Base-by-base conservation (phyloP, 2,329 filamentous ascomycete species). In the Paraphaeosphaeria minitans region DNA sequence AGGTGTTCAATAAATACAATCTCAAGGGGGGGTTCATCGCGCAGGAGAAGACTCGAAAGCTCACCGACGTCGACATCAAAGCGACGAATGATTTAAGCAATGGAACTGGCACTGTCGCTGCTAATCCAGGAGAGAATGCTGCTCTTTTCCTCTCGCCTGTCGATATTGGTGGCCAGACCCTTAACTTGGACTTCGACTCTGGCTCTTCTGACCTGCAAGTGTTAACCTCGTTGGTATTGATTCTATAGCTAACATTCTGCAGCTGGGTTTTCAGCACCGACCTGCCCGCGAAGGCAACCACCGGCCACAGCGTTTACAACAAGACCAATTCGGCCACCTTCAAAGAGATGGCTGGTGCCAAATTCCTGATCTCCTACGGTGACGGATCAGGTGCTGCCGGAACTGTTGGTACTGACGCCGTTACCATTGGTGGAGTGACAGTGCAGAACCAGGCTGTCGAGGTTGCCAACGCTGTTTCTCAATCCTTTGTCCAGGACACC, bases 111-210 rank as follows among this genome's bases (percentile, higher is more conserved):
- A 76, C 83, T 42, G 90, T 91, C 53, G 79, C 84, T 31, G 87
- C 88, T 53, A 87, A 84, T 29, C 86, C 88, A 13, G 85, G 88
- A 62, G 77, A 83, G 46, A 86, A 87, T 65, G 89, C 90, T 68
- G 81, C 85, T 49, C 86, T 91, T 59, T 93, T 91, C 68, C 82
- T 93, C 13, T 84, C 87, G 0, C 87, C 88, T 0, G 86, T 92
- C 53, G 83, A 73, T n/a, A 84, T 92, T 62, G 89, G 89, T 59
- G 87, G 87, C 5, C 89, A 92, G 77, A 83, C 81, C 4, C 68
- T 92, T 57, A 85, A 87, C 69, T 78, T 92, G 72, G 86, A 91
- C 73, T 90, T 92, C 70, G 89, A 92, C 75, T 89, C 88, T n/a
- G 89, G 89, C 57, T 91, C 89, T 1, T 85, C 89, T 13, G 89